Base-by-base conservation (phyloP, 108 stramenopile genomes). In the Hondaea fermentalgiana region DNA sequence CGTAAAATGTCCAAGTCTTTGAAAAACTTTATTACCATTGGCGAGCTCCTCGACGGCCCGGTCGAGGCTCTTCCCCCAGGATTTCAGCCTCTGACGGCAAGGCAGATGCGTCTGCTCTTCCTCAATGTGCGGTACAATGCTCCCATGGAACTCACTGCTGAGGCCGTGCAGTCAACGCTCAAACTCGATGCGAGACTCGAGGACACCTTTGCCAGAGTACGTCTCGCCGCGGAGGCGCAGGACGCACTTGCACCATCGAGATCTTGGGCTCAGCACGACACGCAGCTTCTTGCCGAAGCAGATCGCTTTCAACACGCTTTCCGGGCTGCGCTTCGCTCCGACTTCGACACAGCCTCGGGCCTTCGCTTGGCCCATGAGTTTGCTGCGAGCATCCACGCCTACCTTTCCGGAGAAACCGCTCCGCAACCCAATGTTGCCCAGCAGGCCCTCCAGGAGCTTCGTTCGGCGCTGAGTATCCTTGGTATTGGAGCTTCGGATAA, bases 11-110 rank as follows among this genome's bases (percentile, higher is more conserved):
- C 96, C 57, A 98, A 98, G 91, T 95, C 95, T 19, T 92, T 98
- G 28, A 98, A 98, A 93, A 98, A 98, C 90, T 98, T 98, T 89
- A 95, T 98, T 89, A 97, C 96, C 83, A 97, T 98, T 90, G 95
- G 94, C 44, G 95, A 97, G 91, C 96, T 96, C 2, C 92, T 98
- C 72, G 93, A 94, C 47, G 92, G 95, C 17, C 76, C 76, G 4
- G 51, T 3, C 19, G n/a, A 43, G n/a, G 76, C 45, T 12, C 49
- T 47, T 12, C 76, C 51, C 25, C 43, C 12, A 5, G 58, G 60
- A n/a, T 42, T 88, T 21, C 44, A 17, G 5, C 43, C 90, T 6
- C 60, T 44, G 8, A 76, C 91, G 12, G 87, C 92, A 6, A 69
- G 90, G n/a, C 91, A 93, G 51, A 92, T 92, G 57, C 88, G 93